These are phyloP conservation scores for Penicillium antarcticum DNA, from an alignment of 495 filamentous ascomycete genomes.

Conservation along the genomic window DNA sequence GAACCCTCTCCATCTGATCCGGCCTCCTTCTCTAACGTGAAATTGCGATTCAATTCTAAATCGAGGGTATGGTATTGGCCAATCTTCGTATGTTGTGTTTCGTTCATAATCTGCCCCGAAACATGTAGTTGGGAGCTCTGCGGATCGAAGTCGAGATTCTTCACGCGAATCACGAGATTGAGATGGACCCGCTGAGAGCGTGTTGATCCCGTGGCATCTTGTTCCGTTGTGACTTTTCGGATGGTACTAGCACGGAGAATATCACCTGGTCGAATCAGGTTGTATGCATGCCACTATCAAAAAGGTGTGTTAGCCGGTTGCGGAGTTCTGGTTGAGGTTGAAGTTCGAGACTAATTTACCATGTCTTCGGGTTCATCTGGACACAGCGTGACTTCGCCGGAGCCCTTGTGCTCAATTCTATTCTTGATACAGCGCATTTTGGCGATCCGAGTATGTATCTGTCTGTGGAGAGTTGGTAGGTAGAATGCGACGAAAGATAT, in stretches of 20 bases:
- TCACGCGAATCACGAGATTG: slow-evolving; percentile 77
- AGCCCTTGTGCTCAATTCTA: slow-evolving; percentile 71
- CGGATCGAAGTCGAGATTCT: slow-evolving; percentile 84
- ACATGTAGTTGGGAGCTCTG: slow-evolving; percentile 81
- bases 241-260: slow-evolving; percentile 78
- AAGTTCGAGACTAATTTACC: slow-evolving; percentile 46
- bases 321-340: background rate
- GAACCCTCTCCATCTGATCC: slow-evolving; percentile 46
- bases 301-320: slow-evolving; percentile 1
- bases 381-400: slow-evolving; percentile 73
- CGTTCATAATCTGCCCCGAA: slow-evolving; percentile 72
- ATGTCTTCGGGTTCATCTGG: slow-evolving; percentile 96
- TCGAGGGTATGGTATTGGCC: slow-evolving; percentile 90
- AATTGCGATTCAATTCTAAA: slow-evolving; percentile 81
- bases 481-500: background rate
- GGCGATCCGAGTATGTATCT: background rate
- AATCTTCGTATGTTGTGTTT: slow-evolving; percentile 79
- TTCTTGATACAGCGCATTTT: slow-evolving; percentile 71
- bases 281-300: slow-evolving; percentile 89
- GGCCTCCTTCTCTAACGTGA: slow-evolving; percentile 69
- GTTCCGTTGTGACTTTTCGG: slow-evolving; percentile 70
- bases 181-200: slow-evolving; percentile 71
- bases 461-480: background rate
- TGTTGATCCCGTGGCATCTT: slow-evolving; percentile 65
- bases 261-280: slow-evolving; percentile 80